Base-by-base conservation (phyloP, 2,329 filamentous ascomycete species). In the Scedosporium aurantiacum region DNA sequence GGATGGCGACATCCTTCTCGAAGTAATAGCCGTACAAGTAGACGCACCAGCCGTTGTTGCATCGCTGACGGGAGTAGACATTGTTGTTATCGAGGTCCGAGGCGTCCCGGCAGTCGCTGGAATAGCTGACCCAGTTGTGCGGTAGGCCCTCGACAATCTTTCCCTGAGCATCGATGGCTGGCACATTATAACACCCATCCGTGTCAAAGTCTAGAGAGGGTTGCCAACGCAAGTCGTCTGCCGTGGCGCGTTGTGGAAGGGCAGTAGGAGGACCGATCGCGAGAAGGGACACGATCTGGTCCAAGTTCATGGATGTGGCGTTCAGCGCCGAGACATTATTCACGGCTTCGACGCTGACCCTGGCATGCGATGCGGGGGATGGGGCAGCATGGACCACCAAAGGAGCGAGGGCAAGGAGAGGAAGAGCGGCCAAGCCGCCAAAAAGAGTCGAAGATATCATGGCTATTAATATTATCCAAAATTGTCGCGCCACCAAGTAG, bases 11-110 rank as follows among this genome's bases (percentile, higher is more conserved):
- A 67, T 78, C 76, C 68, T 77, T 77, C 64, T 78, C 76, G 60
- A 78, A 78, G 68, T 76, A 78, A 68, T 78, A 78, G 63, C 71
- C 75, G 67, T 78, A 78, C 28, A 77, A 54, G 66, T 75, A 72
- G 14, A 71, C 70, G 67, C 76, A 79, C 75, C 75, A 78, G 62
- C 72, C 72, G 65, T 72, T 71, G 65, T 78, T 78, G 69, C 76
- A 78, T 3, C 73, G 72, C 64, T 70, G 67, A 4, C 76, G 75
- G 3, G 70, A 69, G 68, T 77, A 78, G 52, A 76, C 74, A 64
- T 78, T 75, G 66, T 70, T 72, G 63, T 75, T 72, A 16, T 67
- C 63, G 28, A 76, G 69, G 58, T 73, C 70, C 12, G 66, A 67
- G 23, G 64, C 64, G 60, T 74, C 70, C 12, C 69, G 72, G 65